These are phyloP conservation scores for Anthracocystis setariae DNA, from an alignment of 1,284 basidiomycete genomes.

Conservation along the genomic window DNA sequence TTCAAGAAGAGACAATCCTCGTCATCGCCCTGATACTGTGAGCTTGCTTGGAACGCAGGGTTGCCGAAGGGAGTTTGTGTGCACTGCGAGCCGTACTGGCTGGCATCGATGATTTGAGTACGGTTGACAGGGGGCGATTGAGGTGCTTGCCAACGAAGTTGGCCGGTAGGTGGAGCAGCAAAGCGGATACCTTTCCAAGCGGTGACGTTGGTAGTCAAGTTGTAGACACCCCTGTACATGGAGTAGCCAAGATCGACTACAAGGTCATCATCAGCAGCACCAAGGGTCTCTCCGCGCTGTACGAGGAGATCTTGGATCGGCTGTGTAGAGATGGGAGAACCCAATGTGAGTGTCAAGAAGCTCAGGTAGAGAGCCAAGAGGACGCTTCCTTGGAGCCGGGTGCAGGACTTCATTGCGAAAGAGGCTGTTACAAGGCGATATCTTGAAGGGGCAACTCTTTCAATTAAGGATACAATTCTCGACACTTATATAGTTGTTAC, in stretches of 20 bases:
- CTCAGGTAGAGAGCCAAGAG: conserved; percentile 10
- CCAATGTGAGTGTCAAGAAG: background rate
- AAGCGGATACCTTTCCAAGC: conserved; percentile 48
- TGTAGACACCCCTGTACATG: conserved; percentile 22
- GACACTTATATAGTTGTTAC: too few species aligned
- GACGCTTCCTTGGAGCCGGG: conserved; percentile 11
- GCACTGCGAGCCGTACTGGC: conserved; percentile 25
- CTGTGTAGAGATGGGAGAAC: conserved; percentile 16
- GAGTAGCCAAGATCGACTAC: conserved; percentile 38
- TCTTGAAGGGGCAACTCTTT: too few species aligned
- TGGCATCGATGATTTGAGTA: conserved; percentile 20
- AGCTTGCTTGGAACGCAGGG: conserved; percentile 6
- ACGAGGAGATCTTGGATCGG: conserved; percentile 24
- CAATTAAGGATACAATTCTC: too few species aligned
- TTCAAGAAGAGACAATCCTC: conserved; percentile 53
- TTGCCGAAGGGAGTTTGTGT: conserved; percentile 30
- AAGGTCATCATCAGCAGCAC: conserved; percentile 9
- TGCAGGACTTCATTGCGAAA: conserved; percentile 1
- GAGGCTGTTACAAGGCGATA: too few species aligned
- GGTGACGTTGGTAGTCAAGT: conserved; percentile 21
- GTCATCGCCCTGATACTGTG: conserved; percentile 6
- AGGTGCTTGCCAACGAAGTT: conserved; percentile 38
- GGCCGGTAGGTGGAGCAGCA: conserved; percentile 24
- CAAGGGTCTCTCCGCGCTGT: conserved; percentile 7
- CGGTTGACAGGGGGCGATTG: conserved; percentile 23